phyloP scores from a whole-genome alignment of 2,329 filamentous ascomycete genomes.

The Penicillium sp. region DNA sequence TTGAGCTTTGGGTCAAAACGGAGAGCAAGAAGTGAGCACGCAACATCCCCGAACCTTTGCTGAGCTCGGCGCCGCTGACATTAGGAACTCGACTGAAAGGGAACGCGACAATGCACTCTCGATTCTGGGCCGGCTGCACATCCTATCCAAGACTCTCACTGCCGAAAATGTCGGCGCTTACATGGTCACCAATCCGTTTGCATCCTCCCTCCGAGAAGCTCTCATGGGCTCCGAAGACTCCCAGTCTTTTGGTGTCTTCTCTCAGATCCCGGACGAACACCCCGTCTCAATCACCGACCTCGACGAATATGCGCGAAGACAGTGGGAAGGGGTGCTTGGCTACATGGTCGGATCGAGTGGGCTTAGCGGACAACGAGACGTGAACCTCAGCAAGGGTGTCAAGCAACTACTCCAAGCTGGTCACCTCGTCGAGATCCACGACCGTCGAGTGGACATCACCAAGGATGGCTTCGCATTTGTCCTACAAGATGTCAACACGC shows the following conservation, averaged over 20 bases:
- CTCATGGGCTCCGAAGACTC: conserved; percentile 84
- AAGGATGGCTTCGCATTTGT: conserved; percentile 93
- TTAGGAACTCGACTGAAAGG: conserved; percentile 43
- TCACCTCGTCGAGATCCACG: conserved; percentile 69
- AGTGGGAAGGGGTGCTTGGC: conserved; percentile 95
- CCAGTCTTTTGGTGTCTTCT: conserved; percentile 88
- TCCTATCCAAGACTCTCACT: conserved; percentile 67
- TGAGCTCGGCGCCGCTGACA: neutral
- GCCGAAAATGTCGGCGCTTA: conserved; percentile 69
- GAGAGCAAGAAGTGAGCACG: conserved; percentile 56
- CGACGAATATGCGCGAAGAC: conserved; percentile 80
- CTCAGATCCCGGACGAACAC: conserved; percentile 61
- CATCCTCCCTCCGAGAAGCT: conserved; percentile 77
- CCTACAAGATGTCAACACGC: conserved; percentile 90
- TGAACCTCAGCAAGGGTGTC: conserved; percentile 70
- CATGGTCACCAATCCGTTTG: conserved; percentile 78
- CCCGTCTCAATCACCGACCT: conserved; percentile 71
- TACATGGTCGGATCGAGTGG: conserved; percentile 74
- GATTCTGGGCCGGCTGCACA: conserved; percentile 82
- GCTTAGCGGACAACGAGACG: conserved; percentile 50
- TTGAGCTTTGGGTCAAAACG: conserved; percentile 84
- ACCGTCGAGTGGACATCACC: conserved; percentile 71
- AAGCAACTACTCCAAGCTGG: conserved; percentile 81
- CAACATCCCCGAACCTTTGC: neutral
- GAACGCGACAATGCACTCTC: conserved; percentile 82